Evolutionary conservation across 345 rosid species (phyloP).

Genomic region (Aquilaria yunnanensis): DNA sequence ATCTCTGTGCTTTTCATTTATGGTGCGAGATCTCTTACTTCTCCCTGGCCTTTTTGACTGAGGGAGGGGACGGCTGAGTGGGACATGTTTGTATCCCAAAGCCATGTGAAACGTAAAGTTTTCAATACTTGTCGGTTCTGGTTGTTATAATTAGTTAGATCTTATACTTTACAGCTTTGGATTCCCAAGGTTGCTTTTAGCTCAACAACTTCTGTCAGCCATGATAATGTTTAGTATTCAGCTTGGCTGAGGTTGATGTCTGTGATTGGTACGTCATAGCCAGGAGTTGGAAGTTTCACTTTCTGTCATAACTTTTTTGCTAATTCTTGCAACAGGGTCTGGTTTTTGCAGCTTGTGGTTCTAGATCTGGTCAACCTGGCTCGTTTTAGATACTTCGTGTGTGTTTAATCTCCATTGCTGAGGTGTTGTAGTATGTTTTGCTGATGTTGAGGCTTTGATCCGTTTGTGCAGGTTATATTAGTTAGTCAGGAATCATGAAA

Average conservation of each 20-base stretch:
- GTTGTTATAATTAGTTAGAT: too few relatives aligned
- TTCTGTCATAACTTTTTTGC: background rate
- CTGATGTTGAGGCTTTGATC: background rate
- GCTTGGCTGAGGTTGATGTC: too few relatives aligned
- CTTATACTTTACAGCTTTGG: too few relatives aligned
- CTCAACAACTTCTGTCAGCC: too few relatives aligned
- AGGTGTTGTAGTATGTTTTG: background rate
- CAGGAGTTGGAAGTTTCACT: background rate
- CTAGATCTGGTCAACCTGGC: background rate
- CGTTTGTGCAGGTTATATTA: constrained; percentile 26
- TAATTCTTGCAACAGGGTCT: background rate
- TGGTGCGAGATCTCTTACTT: constrained; percentile 14
- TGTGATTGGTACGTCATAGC: too few relatives aligned
- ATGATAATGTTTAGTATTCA: too few relatives aligned
- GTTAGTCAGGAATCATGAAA: constrained; percentile 44
- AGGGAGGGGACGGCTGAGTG: constrained; percentile 14
- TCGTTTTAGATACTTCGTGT: background rate
- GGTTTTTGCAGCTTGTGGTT: background rate
- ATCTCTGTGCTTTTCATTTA: constrained; percentile 5
- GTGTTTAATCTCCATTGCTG: background rate
- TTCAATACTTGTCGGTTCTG: too few relatives aligned
- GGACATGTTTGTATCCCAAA: constrained; percentile 29
- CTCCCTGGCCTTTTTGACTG: constrained; percentile 16
- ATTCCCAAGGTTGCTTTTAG: too few relatives aligned
- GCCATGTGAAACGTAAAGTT: background rate